Percentiles rank a stretch among this genome's conserved stretches.
These are phyloP conservation scores for Zizania latifolia DNA, from an alignment of 176 grass and related monocot species.

Conservation along the genomic window DNA sequence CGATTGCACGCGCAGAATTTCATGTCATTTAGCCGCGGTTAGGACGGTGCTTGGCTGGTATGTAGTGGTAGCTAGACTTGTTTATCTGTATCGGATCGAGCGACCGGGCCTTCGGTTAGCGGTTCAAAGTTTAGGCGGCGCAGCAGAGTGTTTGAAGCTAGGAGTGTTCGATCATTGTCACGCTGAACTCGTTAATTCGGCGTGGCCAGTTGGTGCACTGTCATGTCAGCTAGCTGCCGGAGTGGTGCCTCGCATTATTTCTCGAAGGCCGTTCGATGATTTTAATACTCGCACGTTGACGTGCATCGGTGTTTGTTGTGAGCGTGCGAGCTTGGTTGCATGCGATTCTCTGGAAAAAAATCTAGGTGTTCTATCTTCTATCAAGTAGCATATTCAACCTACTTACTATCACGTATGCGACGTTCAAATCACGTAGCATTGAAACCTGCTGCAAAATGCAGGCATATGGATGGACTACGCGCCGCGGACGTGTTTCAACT, in stretches of 20 bases:
- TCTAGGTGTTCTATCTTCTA: not conserved
- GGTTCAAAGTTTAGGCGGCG: not conserved
- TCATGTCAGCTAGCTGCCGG: not conserved
- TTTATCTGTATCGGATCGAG: conserved; percentile 39
- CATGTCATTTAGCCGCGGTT: not conserved
- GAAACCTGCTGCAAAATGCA: conserved; percentile 1
- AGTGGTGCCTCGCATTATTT: not conserved
- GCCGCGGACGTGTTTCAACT: not conserved
- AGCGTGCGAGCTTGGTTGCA: not conserved
- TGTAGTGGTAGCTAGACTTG: not conserved
- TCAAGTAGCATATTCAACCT: no score
- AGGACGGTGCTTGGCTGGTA: no score
- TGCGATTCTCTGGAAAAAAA: not conserved
- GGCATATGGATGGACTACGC: not conserved
- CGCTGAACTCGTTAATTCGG: not conserved
- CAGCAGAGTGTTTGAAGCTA: not conserved
- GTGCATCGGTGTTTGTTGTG: not conserved
- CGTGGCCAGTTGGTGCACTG: not conserved
- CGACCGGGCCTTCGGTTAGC: not conserved
- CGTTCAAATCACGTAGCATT: not conserved
- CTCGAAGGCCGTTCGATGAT: not conserved
- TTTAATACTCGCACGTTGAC: not conserved
- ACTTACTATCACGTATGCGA: not conserved
- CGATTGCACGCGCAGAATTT: not conserved
- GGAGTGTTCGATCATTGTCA: not conserved